Evolutionary conservation across 371 early-diverging fungal species (phyloP).

Genomic region (Zancudomyces culisetae): DNA sequence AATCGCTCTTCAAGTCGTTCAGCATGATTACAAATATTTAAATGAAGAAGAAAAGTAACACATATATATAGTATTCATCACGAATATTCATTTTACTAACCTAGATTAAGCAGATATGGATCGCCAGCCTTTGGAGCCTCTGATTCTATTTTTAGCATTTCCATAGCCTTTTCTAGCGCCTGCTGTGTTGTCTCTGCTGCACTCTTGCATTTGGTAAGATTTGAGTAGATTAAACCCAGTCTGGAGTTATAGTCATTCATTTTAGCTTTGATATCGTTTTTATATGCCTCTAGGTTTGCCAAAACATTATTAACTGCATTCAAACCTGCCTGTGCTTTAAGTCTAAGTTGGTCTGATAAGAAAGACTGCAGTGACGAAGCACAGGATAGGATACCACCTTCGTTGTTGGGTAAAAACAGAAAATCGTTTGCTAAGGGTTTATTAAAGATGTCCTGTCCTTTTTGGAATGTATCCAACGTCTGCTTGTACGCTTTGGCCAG

Average conservation of each 20-base stretch:
- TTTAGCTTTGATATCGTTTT: slow-evolving; percentile 4
- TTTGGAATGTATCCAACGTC: slow-evolving; percentile 18
- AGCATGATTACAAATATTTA: no score
- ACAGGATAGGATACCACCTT: slow-evolving; percentile 11
- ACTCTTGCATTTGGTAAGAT: slow-evolving; percentile 10
- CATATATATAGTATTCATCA: no score
- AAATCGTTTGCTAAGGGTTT: slow-evolving; percentile 13
- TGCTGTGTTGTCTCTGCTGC: slow-evolving; percentile 4
- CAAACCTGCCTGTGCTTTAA: slow-evolving; percentile 13
- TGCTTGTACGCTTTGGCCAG: slow-evolving; percentile 21
- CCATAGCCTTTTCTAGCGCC: slow-evolving; percentile 11
- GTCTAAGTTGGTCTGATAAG: slow-evolving; percentile 15
- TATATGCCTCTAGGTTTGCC: slow-evolving; percentile 4
- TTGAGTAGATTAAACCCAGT: slow-evolving; percentile 5
- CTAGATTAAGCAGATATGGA: slow-evolving; percentile 19
- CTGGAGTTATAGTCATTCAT: slow-evolving; percentile 6
- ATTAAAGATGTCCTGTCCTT: slow-evolving; percentile 15
- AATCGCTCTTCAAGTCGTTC: no score
- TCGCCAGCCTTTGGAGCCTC: slow-evolving; percentile 6
- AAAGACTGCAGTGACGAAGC: slow-evolving; percentile 9
- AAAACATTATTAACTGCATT: slow-evolving; percentile 7
- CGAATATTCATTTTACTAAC: no score
- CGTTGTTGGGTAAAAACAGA: slow-evolving; percentile 8
- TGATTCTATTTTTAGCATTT: slow-evolving; percentile 2
- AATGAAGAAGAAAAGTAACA: no score